A percentile compares a stretch with the other conserved stretches of the same genome.
These are phyloP conservation scores for Globisporangium echinulatum DNA, from an alignment of 352 stramenopile species.

Conservation along the genomic window DNA sequence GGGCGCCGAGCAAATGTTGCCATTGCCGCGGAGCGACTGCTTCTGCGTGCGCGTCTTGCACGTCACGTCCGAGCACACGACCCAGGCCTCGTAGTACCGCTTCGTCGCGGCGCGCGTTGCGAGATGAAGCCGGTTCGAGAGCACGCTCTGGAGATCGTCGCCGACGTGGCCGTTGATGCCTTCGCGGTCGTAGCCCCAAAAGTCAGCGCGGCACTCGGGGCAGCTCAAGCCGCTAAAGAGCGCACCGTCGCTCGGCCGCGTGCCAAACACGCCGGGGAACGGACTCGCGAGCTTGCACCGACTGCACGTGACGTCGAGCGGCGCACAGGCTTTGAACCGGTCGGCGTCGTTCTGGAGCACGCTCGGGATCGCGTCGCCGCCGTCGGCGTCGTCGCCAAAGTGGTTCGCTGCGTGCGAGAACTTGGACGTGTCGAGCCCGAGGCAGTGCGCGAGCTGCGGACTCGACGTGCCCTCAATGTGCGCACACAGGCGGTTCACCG, in stretches of 20 bases:
- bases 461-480: constrained; percentile 97
- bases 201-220: constrained; percentile 62
- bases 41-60: constrained; percentile 94
- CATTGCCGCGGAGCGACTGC: constrained; percentile 89
- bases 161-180: constrained; percentile 67
- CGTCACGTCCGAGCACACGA: constrained; percentile 93
- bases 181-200: constrained; percentile 79
- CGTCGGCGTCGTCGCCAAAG: constrained; percentile 82
- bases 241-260: constrained; percentile 23
- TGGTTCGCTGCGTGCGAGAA: constrained; percentile 85
- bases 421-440: constrained; percentile 95
- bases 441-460: constrained; percentile 91
- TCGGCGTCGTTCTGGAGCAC: constrained; percentile 85
- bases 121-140: constrained; percentile 83
- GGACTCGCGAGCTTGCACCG: constrained; percentile 52
- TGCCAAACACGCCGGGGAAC: constrained; percentile 72
- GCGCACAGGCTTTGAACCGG: constrained; percentile 82
- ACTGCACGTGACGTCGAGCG: constrained; percentile 70
- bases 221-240: constrained; percentile 57
- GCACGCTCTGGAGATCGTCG: constrained; percentile 60
- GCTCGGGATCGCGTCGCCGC: constrained; percentile 80
- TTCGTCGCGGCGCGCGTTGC: constrained; percentile 73
- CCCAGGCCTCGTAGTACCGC: constrained; percentile 87
- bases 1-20: constrained; percentile 88
- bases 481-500: constrained; percentile 96